Evolutionary conservation across 2,329 filamentous ascomycete species (phyloP), one percentile per base, ranked within the genome.

Genomic region (Berkeleyomyces basicola): DNA sequence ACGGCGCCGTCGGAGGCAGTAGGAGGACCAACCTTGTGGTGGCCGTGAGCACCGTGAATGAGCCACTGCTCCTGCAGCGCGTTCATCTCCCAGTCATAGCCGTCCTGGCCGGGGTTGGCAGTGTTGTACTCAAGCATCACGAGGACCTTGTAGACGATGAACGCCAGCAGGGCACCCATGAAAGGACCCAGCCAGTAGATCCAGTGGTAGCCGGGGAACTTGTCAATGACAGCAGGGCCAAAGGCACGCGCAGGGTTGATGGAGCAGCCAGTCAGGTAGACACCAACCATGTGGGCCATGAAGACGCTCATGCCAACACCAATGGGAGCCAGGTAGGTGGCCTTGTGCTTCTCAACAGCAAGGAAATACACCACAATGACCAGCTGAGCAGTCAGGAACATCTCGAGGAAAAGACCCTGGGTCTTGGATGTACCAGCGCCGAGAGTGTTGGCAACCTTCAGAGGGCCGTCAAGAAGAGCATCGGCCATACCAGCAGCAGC

Each of bases 221-320:
- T 69, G 1, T 70, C 71, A 46, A 78, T 69, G 31, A 77, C 74
- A 36, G 74, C 76, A 6, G 78, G 78, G 1, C 78, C 78, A 49
- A 81, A 75, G 0, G 77, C 78, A 46, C 78, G 72, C 1, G 77
- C 78, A 3, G 78, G 78, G 67, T 81, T 80, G 67, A 80, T 72
- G 7, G 73, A 74, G 4, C 75, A 77, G 31, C 76, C 76, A 1
- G 78, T 79, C 66, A 73, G 79, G 66, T 75, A 74, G 31, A 77
- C 75, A 36, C 74, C 73, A 44, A 70, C 72, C 59, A 78, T 70
- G 69, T 79, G 73, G 4, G 74, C 74, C 51, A 89, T 78, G 70
- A 90, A 89, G 61, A 90, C 77, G 0, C 85, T 77, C 1, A 88
- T 72, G 0, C 87, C 87, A 67, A 90, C 88, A 10, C 84, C 85